Conservation (phyloP, 371 early-diverging fungal genomes). For the Mucor irregularis region DNA sequence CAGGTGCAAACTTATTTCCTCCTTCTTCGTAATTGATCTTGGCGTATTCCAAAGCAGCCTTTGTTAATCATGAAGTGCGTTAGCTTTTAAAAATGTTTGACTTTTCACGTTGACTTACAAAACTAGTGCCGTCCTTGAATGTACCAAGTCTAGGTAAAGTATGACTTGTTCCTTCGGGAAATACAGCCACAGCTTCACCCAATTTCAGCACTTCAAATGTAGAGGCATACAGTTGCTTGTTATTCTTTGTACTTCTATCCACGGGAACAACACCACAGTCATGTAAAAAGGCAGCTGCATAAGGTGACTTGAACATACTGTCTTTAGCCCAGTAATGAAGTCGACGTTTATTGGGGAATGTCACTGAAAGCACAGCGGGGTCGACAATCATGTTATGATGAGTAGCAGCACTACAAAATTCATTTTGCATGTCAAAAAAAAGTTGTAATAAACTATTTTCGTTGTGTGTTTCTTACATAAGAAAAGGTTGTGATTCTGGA, state of each 20-base stretch:
- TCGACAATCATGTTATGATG: slow-evolving; percentile 65
- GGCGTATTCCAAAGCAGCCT: slow-evolving; percentile 58
- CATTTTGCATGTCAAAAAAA: too few species aligned
- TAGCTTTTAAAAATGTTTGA: background rate
- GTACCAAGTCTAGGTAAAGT: slow-evolving; percentile 44
- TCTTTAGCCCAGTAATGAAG: slow-evolving; percentile 65
- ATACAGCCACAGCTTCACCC: slow-evolving; percentile 57
- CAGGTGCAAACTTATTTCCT: slow-evolving; percentile 22
- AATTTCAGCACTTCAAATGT: slow-evolving; percentile 50
- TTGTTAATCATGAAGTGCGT: too few species aligned
- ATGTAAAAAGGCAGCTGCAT: slow-evolving; percentile 36
- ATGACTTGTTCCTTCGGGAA: slow-evolving; percentile 62
- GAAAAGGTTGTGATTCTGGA: slow-evolving; percentile 33
- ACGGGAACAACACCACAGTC: slow-evolving; percentile 60
- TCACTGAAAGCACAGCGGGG: slow-evolving; percentile 49
- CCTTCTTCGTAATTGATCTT: slow-evolving; percentile 36
- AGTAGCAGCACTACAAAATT: slow-evolving; percentile 44
- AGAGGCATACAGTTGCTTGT: slow-evolving; percentile 43
- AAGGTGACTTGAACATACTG: slow-evolving; percentile 48
- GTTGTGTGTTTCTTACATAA: slow-evolving; percentile 40
- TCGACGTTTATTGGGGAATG: slow-evolving; percentile 47
- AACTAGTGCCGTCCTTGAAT: slow-evolving; percentile 53
- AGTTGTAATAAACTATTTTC: too few species aligned
- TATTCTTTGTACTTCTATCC: slow-evolving; percentile 58
- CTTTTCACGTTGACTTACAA: slow-evolving; percentile 42